A percentile compares a stretch with the other conserved stretches of the same genome.
These are phyloP conservation scores for Parietichytrium sp. DNA, from an alignment of 108 stramenopile species.

Conservation along the genomic window DNA sequence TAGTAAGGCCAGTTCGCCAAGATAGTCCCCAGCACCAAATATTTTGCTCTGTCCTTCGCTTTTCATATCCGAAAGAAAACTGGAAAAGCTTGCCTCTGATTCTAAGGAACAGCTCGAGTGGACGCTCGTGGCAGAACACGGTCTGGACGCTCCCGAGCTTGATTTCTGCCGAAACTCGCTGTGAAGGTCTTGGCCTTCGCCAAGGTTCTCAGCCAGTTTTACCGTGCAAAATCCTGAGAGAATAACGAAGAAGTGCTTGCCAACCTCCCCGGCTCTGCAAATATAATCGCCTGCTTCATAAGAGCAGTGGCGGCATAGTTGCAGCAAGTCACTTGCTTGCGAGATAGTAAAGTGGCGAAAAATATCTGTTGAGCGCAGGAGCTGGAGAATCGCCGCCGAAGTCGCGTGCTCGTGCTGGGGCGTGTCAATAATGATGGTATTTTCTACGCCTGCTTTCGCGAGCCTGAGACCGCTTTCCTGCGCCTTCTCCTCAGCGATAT, in stretches of 20 bases:
- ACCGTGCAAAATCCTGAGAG: slow-evolving; percentile 32
- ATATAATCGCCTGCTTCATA: slow-evolving; percentile 17
- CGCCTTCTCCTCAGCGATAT: slow-evolving; percentile 53
- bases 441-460: slow-evolving; percentile 41
- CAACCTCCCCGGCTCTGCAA: background rate
- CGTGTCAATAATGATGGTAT: slow-evolving; percentile 40
- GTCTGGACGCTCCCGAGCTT: too few relatives aligned
- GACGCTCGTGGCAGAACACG: background rate
- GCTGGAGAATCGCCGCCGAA: slow-evolving; percentile 18
- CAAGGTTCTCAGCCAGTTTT: background rate
- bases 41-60: background rate
- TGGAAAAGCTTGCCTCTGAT: too few relatives aligned
- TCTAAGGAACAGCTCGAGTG: too few relatives aligned
- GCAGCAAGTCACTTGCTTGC: slow-evolving; percentile 1
- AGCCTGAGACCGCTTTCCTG: slow-evolving; percentile 29
- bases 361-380: slow-evolving; percentile 19
- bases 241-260: background rate
- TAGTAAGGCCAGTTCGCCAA: slow-evolving; percentile 10
- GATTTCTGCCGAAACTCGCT: background rate
- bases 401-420: slow-evolving; percentile 9
- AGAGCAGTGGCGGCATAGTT: background rate
- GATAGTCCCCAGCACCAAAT: slow-evolving; percentile 11
- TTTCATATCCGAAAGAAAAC: background rate
- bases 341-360: slow-evolving; percentile 14
- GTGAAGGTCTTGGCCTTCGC: background rate